A percentile compares a stretch with the other conserved stretches of the same genome.
Conservation (phyloP, 129 eudicot species). For the Saussurea involucrata region DNA sequence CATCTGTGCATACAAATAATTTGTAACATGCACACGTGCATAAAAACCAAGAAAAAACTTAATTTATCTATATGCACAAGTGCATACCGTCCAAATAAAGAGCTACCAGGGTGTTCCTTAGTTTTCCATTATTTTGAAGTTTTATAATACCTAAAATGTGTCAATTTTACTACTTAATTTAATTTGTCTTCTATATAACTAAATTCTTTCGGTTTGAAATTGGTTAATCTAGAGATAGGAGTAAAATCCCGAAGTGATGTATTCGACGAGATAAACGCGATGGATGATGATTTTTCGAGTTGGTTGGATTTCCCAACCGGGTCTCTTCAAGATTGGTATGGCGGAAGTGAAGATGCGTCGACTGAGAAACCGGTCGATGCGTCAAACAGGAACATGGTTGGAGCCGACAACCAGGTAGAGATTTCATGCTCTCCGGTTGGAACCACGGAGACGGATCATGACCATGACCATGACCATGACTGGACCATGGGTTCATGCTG, state of each 20-base stretch:
- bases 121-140: too few species aligned
- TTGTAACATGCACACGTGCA: too few species aligned
- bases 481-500: conserved; percentile 35
- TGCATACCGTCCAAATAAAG: too few species aligned
- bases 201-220: background rate
- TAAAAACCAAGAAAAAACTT: too few species aligned
- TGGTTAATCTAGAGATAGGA: background rate
- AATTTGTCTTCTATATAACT: background rate
- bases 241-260: conserved; percentile 30
- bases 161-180: background rate
- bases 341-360: conserved; percentile 27
- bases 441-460: conserved; percentile 26
- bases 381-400: conserved; percentile 7
- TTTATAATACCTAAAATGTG: background rate
- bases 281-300: conserved; percentile 59
- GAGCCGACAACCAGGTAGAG: conserved; percentile 21
- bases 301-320: conserved; percentile 70
- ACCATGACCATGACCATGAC: conserved; percentile 21
- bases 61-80: too few species aligned
- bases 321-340: conserved; percentile 51
- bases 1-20: too few species aligned
- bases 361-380: conserved; percentile 27
- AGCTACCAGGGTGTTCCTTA: too few species aligned
- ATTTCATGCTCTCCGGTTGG: conserved; percentile 22
- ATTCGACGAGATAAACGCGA: conserved; percentile 29